These are phyloP conservation scores for Cyberlindnera maclurae DNA, from an alignment of 805 yeast genomes.

Conservation along the genomic window DNA sequence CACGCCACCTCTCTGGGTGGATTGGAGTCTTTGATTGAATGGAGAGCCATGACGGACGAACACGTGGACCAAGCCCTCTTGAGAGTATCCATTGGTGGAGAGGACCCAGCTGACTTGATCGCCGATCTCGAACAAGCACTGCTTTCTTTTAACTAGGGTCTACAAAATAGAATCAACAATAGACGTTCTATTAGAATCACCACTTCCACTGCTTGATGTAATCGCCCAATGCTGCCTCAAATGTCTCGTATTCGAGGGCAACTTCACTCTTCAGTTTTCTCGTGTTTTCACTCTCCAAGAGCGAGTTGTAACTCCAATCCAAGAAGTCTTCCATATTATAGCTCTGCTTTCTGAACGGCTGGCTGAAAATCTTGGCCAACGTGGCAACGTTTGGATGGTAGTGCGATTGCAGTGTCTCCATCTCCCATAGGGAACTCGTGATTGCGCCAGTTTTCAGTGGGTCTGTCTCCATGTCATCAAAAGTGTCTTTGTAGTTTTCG, in stretches of 20 bases:
- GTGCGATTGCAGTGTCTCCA: slow-evolving; percentile 71
- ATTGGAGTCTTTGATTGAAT: slow-evolving; percentile 82
- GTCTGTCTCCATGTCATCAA: slow-evolving; percentile 51
- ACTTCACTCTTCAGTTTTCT: slow-evolving; percentile 67
- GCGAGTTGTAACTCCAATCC: slow-evolving; percentile 76
- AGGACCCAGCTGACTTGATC: slow-evolving; percentile 69
- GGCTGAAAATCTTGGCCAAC: slow-evolving; percentile 77
- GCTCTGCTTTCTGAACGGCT: slow-evolving; percentile 81
- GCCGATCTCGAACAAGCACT: slow-evolving; percentile 63
- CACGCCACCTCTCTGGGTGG: slow-evolving; percentile 96
- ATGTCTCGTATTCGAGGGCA: slow-evolving; percentile 64
- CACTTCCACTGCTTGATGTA: slow-evolving; percentile 22
- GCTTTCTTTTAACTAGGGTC: slow-evolving; percentile 9
- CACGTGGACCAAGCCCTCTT: slow-evolving; percentile 49
- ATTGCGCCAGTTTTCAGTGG: slow-evolving; percentile 78
- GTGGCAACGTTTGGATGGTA: slow-evolving; percentile 96
- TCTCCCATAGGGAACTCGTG: slow-evolving; percentile 87
- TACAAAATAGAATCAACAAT: background rate
- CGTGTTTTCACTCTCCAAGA: slow-evolving; percentile 54
- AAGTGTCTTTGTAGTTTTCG: slow-evolving; percentile 54
- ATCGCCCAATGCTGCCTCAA: slow-evolving; percentile 22
- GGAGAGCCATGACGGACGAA: slow-evolving; percentile 75
- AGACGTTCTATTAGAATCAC: slow-evolving; percentile 6
- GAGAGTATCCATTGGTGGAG: slow-evolving; percentile 77
- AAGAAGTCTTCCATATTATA: slow-evolving; percentile 92